Base-by-base conservation (phyloP, 1,284 basidiomycete species). In the Apiotrichum sp. region DNA sequence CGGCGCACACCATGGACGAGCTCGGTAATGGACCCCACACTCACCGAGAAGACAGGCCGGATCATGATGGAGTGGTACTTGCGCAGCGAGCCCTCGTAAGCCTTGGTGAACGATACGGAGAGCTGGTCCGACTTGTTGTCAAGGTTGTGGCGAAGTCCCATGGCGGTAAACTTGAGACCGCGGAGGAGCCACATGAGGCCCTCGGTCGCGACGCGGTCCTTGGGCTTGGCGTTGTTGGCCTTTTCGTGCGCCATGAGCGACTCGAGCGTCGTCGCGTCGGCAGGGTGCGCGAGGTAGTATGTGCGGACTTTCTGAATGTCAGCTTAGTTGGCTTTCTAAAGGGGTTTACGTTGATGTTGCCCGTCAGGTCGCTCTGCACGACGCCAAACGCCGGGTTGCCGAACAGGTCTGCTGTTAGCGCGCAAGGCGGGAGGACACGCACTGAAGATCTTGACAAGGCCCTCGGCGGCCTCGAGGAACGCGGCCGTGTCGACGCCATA, bases 391-490 rank as follows among this genome's bases (percentile, higher is more conserved):
- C 90, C 4, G 88, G 78, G 64, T 88, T 91, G 61, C 89, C 88
- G 50, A 98, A 85, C 29, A 97, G 80, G 79, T 92, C 95, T 93
- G 16, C n/a, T 39, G 47, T 39, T 22, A 31, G 36, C 13, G 47
- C 6, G 1, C 3, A 31, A 2, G 5, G 33, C 22, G 22, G 3
- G 2, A 10, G 47, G 7, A 42, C 13, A 76, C 85, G 59, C 66
- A 95, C 93, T 88, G 73, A 98, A 97, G 65, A 99, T 80, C 64
- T 87, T 86, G 62, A 95, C 87, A 49, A 99, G 81, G 45, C 91
- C 93, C 65, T 90, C 83, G 3, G 89, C 82, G 8, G 96, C 96
- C 69, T 96, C 86, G 62, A 95, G 81, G 80, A 98, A 99, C 45
- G 82, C 80, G 44, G 83, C 74, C 3, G 96, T 98, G 73, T 97